These are phyloP conservation scores for Naganishia cerealis DNA, from an alignment of 1,284 basidiomycete genomes.

Conservation along the genomic window DNA sequence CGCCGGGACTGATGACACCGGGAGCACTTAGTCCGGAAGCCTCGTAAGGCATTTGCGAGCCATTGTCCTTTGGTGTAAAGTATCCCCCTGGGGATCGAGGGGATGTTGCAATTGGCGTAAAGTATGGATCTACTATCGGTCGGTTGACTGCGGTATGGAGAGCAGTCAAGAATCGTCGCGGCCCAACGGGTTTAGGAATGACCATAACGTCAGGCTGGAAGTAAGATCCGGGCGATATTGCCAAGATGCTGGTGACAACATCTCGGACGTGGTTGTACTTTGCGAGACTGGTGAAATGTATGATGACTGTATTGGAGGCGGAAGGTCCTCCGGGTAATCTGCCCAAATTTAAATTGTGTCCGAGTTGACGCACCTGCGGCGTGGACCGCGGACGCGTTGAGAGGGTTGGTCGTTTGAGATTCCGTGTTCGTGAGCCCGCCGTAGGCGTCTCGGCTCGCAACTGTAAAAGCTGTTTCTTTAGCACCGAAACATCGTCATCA, in stretches of 20 bases:
- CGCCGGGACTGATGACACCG: slow-evolving; percentile 10
- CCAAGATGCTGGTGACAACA: slow-evolving; percentile 69
- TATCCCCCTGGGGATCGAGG: slow-evolving; percentile 66
- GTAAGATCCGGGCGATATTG: slow-evolving; percentile 53
- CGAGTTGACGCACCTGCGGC: slow-evolving; percentile 64
- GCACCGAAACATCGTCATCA: slow-evolving; percentile 77
- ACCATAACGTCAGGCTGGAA: slow-evolving; percentile 79
- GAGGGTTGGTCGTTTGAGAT: slow-evolving; percentile 72
- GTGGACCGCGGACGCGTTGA: slow-evolving; percentile 71
- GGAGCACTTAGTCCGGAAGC: background rate
- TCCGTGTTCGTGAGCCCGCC: slow-evolving; percentile 50
- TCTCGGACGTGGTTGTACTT: slow-evolving; percentile 87
- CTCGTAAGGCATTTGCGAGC: slow-evolving; percentile 7
- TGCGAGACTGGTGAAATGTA: slow-evolving; percentile 84
- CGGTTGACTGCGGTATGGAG: slow-evolving; percentile 80
- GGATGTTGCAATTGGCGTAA: slow-evolving; percentile 86
- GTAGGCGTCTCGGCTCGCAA: slow-evolving; percentile 63
- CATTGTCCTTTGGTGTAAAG: slow-evolving; percentile 35
- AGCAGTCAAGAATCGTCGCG: slow-evolving; percentile 82
- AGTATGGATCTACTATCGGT: slow-evolving; percentile 82
- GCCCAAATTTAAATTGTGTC: slow-evolving; percentile 31
- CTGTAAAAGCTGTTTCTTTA: slow-evolving; percentile 69
- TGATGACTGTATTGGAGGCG: slow-evolving; percentile 58
- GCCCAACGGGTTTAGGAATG: slow-evolving; percentile 90
- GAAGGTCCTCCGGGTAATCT: slow-evolving; percentile 19